These are phyloP conservation scores for Colletotrichum godetiae DNA, from an alignment of 2,329 filamentous ascomycete species.

Conservation along the genomic window DNA sequence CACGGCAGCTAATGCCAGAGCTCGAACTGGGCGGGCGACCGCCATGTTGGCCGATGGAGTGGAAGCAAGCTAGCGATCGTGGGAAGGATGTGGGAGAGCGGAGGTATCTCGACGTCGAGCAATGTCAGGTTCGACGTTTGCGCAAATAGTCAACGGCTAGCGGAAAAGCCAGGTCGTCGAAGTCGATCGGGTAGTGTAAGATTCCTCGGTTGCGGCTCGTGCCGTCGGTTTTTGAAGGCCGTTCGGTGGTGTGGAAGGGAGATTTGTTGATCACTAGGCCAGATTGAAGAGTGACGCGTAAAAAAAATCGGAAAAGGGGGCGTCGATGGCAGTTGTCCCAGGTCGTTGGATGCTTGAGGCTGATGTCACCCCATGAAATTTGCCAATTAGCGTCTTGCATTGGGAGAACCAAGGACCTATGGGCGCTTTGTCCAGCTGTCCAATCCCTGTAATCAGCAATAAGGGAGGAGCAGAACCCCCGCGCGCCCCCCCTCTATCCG, in stretches of 20 bases:
- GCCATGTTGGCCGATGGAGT: conserved; percentile 70
- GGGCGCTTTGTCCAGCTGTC: conserved; percentile 16
- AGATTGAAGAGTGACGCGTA: conserved; percentile 26
- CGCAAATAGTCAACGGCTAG: conserved; percentile 19
- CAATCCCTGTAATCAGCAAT: conserved; percentile 25
- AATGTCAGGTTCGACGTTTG: conserved; percentile 13
- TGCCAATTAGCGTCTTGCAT: conserved; percentile 30
- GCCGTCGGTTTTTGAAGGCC: conserved; percentile 23
- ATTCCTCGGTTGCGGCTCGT: conserved; percentile 27
- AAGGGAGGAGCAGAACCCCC: conserved; percentile 25
- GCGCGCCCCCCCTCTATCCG: conserved; percentile 21
- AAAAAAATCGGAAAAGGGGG: conserved; percentile 33
- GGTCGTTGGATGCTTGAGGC: conserved; percentile 28
- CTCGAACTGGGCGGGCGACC: conserved; percentile 85
- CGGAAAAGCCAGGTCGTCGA: conserved; percentile 24
- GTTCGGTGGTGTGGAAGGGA: conserved; percentile 20
- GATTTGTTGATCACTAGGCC: conserved; percentile 14
- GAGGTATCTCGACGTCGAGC: conserved; percentile 1
- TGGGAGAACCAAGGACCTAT: conserved; percentile 14
- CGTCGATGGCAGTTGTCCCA: conserved; percentile 17
- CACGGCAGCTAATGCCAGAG: conserved; percentile 77
- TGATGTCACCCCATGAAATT: conserved; percentile 35
- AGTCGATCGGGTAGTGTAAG: neutral
- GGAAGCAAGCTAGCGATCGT: conserved; percentile 8
- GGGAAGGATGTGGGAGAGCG: neutral